Evolutionary conservation across 441 rosid genomes (phyloP).

Genomic region (Croton setiger): DNA sequence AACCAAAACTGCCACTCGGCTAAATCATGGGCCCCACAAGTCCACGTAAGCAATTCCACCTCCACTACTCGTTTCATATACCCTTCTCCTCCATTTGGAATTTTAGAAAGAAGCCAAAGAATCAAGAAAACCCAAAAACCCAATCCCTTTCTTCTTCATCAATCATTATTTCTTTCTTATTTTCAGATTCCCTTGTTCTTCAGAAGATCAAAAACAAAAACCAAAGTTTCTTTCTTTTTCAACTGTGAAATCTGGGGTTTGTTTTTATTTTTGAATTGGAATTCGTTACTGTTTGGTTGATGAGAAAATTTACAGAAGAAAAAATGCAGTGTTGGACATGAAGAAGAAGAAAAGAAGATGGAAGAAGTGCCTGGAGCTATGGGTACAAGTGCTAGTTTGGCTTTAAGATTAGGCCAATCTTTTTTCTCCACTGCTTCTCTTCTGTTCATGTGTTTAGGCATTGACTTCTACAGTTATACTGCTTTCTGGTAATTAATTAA

Average conservation of each 20-base stretch:
- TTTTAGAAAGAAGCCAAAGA: background rate
- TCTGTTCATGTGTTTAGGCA: conserved; percentile 55
- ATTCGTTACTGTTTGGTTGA: background rate
- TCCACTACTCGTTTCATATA: background rate
- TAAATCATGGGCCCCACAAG: background rate
- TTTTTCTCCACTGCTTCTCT: conserved; percentile 59
- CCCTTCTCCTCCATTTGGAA: background rate
- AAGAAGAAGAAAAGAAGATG: conserved; percentile 28
- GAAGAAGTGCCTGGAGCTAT: conserved; percentile 52
- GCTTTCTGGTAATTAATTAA: conserved; percentile 49
- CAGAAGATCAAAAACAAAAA: too few species aligned
- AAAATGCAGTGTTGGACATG: conserved; percentile 24
- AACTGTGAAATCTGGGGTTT: background rate
- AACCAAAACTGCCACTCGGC: background rate
- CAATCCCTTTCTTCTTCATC: too few species aligned
- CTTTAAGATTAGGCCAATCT: conserved; percentile 59
- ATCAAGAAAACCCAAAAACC: background rate
- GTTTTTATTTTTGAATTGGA: background rate
- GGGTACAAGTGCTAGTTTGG: conserved; percentile 62
- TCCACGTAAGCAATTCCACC: background rate
- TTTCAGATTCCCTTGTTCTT: too few species aligned
- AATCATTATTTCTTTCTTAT: too few species aligned
- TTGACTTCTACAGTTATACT: conserved; percentile 61
- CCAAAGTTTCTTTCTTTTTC: background rate
- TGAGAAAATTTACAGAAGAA: background rate